Conservation (phyloP, 2,329 filamentous ascomycete species). For the Zarea fungicola region DNA sequence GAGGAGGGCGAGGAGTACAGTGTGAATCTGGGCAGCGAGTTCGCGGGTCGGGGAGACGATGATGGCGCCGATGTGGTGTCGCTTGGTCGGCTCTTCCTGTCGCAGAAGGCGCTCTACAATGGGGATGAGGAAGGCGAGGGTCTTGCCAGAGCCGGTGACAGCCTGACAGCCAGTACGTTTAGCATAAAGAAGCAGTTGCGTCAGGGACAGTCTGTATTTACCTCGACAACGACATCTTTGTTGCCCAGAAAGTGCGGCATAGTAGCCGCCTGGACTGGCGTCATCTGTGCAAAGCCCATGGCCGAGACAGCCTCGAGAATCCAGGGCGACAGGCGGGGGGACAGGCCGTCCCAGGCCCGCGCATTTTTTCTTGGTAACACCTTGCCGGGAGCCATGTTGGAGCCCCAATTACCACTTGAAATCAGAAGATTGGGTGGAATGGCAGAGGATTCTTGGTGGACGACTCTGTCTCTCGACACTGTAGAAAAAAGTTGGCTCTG, state of each 20-base stretch:
- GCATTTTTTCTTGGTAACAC: slow-evolving; percentile 38
- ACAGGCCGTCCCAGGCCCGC: slow-evolving; percentile 40
- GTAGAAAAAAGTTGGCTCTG: slow-evolving; percentile 7
- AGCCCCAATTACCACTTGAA: not conserved
- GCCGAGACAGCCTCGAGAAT: slow-evolving; percentile 74
- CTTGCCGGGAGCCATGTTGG: slow-evolving; percentile 28
- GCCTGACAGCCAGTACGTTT: slow-evolving; percentile 42
- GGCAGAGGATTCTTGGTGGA: slow-evolving; percentile 13
- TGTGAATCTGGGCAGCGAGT: slow-evolving; percentile 83
- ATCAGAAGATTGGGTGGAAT: not conserved
- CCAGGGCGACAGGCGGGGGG: slow-evolving; percentile 54
- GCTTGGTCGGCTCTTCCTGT: slow-evolving; percentile 76
- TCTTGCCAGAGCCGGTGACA: slow-evolving; percentile 89
- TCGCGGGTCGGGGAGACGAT: slow-evolving; percentile 89
- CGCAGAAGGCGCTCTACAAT: slow-evolving; percentile 77
- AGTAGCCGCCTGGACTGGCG: slow-evolving; percentile 89
- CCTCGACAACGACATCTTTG: slow-evolving; percentile 89
- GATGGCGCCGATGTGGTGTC: slow-evolving; percentile 84
- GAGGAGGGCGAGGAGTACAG: slow-evolving; percentile 70
- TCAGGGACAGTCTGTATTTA: slow-evolving; percentile 23
- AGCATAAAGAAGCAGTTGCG: not conserved
- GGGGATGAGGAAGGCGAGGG: slow-evolving; percentile 78
- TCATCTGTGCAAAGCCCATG: slow-evolving; percentile 85
- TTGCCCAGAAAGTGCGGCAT: slow-evolving; percentile 84
- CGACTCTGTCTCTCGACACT: not conserved